A percentile compares a stretch with the other conserved stretches of the same genome.
These are phyloP conservation scores for Amanita pallidorosea DNA, from an alignment of 768 basidiomycete species.

Conservation along the genomic window DNA sequence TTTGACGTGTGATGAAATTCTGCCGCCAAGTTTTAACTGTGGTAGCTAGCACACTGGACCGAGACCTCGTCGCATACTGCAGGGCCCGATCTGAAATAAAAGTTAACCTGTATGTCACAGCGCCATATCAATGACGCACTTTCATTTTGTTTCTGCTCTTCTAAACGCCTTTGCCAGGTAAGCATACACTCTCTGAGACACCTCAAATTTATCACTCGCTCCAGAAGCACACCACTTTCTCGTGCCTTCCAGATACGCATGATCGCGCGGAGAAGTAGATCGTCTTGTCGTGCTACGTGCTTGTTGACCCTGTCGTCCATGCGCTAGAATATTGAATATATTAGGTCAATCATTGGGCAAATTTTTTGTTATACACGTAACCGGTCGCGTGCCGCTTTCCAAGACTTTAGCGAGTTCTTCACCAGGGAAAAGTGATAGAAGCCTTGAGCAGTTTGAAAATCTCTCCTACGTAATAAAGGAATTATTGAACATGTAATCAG, in stretches of 20 bases:
- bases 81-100: slow-evolving; percentile 31
- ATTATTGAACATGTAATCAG: neutral
- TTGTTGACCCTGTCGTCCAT: slow-evolving; percentile 48
- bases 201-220: slow-evolving; percentile 36
- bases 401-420: slow-evolving; percentile 37
- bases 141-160: slow-evolving; percentile 28
- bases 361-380: slow-evolving; percentile 31
- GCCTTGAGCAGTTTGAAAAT: slow-evolving; percentile 29
- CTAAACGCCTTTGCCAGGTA: slow-evolving; percentile 39
- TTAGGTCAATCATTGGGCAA: neutral
- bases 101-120: neutral
- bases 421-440: slow-evolving; percentile 30
- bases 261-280: slow-evolving; percentile 45
- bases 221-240: slow-evolving; percentile 49
- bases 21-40: slow-evolving; percentile 37
- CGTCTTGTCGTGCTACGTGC: slow-evolving; percentile 45
- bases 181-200: slow-evolving; percentile 34
- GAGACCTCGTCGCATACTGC: slow-evolving; percentile 35
- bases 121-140: slow-evolving; percentile 22
- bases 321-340: slow-evolving; percentile 22
- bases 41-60: slow-evolving; percentile 24
- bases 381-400: slow-evolving; percentile 42
- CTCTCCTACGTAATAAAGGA: slow-evolving; percentile 24
- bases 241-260: slow-evolving; percentile 59
- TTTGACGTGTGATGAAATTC: slow-evolving; percentile 31